Conservation (phyloP, 2,329 filamentous ascomycete species). For the Tolypocladium guangdongense region DNA sequence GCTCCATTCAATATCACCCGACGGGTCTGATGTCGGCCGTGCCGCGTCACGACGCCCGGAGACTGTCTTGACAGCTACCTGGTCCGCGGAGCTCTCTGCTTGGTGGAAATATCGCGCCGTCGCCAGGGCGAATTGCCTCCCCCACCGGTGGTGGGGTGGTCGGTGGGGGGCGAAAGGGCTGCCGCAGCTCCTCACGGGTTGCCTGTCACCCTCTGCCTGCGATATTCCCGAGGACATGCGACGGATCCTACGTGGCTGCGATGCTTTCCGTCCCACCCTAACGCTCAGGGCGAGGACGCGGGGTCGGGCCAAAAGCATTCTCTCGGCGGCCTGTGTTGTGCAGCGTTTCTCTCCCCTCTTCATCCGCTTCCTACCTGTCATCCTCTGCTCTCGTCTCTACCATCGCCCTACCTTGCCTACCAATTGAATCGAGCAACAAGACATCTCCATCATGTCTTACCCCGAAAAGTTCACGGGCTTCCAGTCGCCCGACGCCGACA, state of each 20-base stretch:
- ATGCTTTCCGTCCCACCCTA: background rate
- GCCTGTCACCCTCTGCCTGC: background rate
- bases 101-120: background rate
- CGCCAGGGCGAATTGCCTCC: background rate
- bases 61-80: background rate
- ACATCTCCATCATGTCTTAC: conserved; percentile 31
- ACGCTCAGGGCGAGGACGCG: background rate
- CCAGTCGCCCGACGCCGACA: conserved; percentile 43
- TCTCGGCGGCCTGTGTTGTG: background rate
- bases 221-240: background rate
- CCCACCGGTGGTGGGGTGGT: background rate
- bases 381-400: background rate
- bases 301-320: background rate
- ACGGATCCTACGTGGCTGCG: background rate
- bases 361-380: background rate
- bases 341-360: background rate
- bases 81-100: background rate
- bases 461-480: conserved; percentile 52
- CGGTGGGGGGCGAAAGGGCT: no score
- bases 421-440: background rate
- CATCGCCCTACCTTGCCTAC: background rate
- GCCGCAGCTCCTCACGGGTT: no score
- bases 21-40: background rate
- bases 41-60: background rate
- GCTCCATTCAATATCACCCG: background rate